Percentiles rank a stretch among this genome's conserved stretches.
phyloP scores from a whole-genome alignment of 2,329 filamentous ascomycete species.

The Seiridium cupressi region DNA sequence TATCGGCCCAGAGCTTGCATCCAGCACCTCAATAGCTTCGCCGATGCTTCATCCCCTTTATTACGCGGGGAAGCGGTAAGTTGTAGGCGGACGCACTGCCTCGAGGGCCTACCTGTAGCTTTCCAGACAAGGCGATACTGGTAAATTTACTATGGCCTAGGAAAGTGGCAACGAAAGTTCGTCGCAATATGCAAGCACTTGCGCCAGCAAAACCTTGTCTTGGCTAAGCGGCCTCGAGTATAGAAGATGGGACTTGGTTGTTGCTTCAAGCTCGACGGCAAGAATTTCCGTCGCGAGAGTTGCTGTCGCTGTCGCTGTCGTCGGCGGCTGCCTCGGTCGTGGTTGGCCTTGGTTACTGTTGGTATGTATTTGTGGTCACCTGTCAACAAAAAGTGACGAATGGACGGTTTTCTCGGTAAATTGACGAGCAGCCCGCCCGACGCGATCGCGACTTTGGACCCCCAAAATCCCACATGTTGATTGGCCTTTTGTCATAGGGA shows the following conservation, averaged over 20 bases:
- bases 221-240: background rate
- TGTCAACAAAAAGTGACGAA: slow-evolving; percentile 5
- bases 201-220: background rate
- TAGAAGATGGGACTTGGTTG: background rate
- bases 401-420: background rate
- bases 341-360: background rate
- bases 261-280: background rate
- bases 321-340: too few relatives aligned
- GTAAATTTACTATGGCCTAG: background rate
- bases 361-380: slow-evolving; percentile 3
- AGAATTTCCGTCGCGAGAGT: background rate
- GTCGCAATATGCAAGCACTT: background rate
- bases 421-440: background rate
- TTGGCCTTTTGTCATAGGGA: slow-evolving; percentile 2
- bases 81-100: too few relatives aligned
- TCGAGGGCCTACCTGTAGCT: too few relatives aligned
- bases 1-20: background rate
- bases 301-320: background rate
- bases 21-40: background rate
- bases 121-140: too few relatives aligned
- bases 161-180: background rate
- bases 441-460: slow-evolving; percentile 5
- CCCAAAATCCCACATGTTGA: background rate
- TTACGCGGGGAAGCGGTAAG: too few relatives aligned
- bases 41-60: background rate